Evolutionary conservation across 192 early-diverging fungal genomes (phyloP).

Genomic region (Bifiguratus adelaidae): DNA sequence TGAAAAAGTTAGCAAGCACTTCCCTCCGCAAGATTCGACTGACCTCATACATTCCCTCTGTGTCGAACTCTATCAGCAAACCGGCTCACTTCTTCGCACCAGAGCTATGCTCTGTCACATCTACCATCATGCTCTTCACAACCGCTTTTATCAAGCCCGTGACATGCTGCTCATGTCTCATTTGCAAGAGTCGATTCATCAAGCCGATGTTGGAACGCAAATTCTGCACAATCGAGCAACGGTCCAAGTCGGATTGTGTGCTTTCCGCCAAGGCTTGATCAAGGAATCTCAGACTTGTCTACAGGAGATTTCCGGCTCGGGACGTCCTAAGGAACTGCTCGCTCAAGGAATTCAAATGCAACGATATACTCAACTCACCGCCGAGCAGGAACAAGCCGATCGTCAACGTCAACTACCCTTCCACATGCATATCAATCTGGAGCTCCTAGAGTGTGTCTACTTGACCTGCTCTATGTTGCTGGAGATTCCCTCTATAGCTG

Average conservation of each 20-base stretch:
- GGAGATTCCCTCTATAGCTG: constrained; percentile 95
- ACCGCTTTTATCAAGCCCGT: constrained; percentile 85
- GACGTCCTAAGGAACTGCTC: constrained; percentile 85
- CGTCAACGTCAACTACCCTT: constrained; percentile 95
- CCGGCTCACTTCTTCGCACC: constrained; percentile 72
- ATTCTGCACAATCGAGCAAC: constrained; percentile 94
- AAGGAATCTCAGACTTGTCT: constrained; percentile 78
- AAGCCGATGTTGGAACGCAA: constrained; percentile 86
- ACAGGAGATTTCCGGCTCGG: constrained; percentile 80
- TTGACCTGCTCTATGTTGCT: constrained; percentile 92
- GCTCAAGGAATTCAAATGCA: constrained; percentile 67
- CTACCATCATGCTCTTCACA: constrained; percentile 95
- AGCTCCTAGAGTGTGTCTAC: constrained; percentile 95
- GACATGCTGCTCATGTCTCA: constrained; percentile 98
- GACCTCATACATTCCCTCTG: constrained; percentile 74
- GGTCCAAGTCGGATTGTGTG: constrained; percentile 92
- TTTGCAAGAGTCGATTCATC: constrained; percentile 86
- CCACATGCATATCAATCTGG: constrained; percentile 99
- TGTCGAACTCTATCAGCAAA: constrained; percentile 82
- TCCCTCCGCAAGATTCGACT: constrained; percentile 32
- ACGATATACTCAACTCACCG: constrained; percentile 69
- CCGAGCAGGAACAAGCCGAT: constrained; percentile 88
- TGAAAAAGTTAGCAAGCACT: constrained; percentile 30
- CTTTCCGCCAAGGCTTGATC: constrained; percentile 91
- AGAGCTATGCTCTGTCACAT: constrained; percentile 96